Evolutionary conservation across 2,329 filamentous ascomycete genomes (phyloP), one percentile per base, ranked within the genome.

Genomic region (Penicillium sp.): DNA sequence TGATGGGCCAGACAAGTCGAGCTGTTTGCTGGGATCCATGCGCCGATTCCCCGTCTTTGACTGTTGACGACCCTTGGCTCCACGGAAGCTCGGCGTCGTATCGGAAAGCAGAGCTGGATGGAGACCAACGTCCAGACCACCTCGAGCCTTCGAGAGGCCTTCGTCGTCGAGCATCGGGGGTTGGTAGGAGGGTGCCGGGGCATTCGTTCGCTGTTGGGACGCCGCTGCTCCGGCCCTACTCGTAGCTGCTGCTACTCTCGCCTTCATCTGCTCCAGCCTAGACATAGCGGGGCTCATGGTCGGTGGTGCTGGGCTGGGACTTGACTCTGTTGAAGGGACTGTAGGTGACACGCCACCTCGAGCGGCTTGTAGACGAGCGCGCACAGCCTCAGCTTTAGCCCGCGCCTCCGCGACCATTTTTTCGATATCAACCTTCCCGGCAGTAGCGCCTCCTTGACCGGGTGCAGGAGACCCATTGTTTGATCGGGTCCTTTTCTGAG

Each of bases 241-340:
- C 51, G 91, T 89, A 56, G 91, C 90, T 53, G 90, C 90, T 52
- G 90, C 89, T 13, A 95, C 89, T 68, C 91, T 85, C 26, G 91
- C 91, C 76, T 90, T 93, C 73, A 96, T 84, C 46, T 90, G 89
- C 52, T 91, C 92, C 66, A 94, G 86, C 83, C 76, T 92, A 83
- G 72, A 88, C 83, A 65, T 85, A 83, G 71, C 85, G 25, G 78
- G 64, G 49, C 70, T 69, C 30, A 74, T 54, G 33, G 71, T 59
- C n/a, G 77, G 63, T 35, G 76, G 70, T 38, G 71, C 67, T 48
- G 75, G 73, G 54, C 72, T 73, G 30, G 75, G 67, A 84, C 69
- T 70, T 59, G 74, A 69, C 46, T 68, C 67, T 38, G 70, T 61
- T 52, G 74, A 65, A 28, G 66, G 64, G 45, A 63, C 37, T 49